Evolutionary conservation across 2,329 filamentous ascomycete genomes (phyloP), one percentile per base, ranked within the genome.

Genomic region (Grosmannia serpens): DNA sequence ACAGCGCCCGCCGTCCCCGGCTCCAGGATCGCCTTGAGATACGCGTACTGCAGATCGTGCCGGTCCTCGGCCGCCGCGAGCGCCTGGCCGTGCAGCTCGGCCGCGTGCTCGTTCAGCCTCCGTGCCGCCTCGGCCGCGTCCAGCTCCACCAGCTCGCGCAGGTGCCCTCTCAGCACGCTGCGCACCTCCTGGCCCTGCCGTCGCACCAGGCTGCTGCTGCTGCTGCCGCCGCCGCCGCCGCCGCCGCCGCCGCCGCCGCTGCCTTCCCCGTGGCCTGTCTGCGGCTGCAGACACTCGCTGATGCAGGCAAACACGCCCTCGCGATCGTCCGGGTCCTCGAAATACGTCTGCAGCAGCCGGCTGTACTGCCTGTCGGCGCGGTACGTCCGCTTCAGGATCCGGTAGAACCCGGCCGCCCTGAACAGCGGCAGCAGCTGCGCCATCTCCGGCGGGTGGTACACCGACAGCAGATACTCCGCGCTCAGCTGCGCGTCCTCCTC

Each of bases 401-500:
- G 85, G 69, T 88, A 95, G 70, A 97, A 99, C 0, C 84, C 82
- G 1, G 94, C 92, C 62, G 85, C 77, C 64, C 85, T 83, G 65
- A 97, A 89, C 0, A 89, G 73, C 0, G 89, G 85, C 60, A 97
- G 86, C 65, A 97, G 75, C 11, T 78, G 78, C 35, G 85, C 78
- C 61, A 94, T 78, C 67, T 96, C 88, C 4, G 92, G 85, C 20
- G 95, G 94, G 58, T 94, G 91, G 68, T 97, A 96, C 6, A 94
- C 84, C 0, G 95, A 97, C 24, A 99, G 77, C 1, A 99, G 75
- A 69, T 99, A 99, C 72, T 99, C 94, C 1, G 89, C 88, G 68
- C 94, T 99, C n/a, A 99, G 80, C 71, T 99, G 91, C 51, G 92
- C 95, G 71, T 99, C 94, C 57, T 96, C 92, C 4, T 86, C 86